These are phyloP conservation scores for Arthrobotrys iridis DNA, from an alignment of 2,329 filamentous ascomycete species.

Conservation along the genomic window DNA sequence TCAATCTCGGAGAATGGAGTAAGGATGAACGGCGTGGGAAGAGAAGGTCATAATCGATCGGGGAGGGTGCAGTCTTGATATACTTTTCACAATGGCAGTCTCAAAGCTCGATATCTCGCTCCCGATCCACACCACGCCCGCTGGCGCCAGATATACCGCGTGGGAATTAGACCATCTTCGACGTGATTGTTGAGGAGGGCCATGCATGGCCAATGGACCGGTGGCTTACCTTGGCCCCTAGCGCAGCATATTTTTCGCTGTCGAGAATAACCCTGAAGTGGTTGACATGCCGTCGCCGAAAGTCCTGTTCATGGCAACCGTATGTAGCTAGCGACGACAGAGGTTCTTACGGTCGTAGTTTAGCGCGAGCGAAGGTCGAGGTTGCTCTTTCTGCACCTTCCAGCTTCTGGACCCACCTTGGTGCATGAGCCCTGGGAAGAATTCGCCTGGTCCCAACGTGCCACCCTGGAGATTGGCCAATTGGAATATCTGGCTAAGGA, in stretches of 20 bases:
- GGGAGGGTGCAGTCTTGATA: conserved; percentile 29
- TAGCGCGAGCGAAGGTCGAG: conserved; percentile 37
- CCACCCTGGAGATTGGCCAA: conserved; percentile 12
- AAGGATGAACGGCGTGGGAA: not conserved
- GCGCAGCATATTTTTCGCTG: conserved; percentile 16
- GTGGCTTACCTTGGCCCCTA: conserved; percentile 42
- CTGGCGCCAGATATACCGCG: conserved; percentile 1
- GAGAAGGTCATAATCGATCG: not conserved
- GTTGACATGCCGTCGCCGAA: conserved; percentile 22
- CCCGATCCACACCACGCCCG: not conserved
- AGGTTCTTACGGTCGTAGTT: conserved; percentile 23
- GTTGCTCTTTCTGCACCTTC: conserved; percentile 37
- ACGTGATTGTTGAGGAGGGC: conserved; percentile 42
- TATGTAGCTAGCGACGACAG: conserved; percentile 11
- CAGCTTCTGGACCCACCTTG: conserved; percentile 41
- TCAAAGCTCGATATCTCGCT: not conserved
- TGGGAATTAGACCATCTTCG: not conserved
- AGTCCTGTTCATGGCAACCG: not conserved
- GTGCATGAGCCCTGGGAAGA: conserved; percentile 41
- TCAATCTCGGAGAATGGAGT: conserved; percentile 6
- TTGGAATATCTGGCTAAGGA: conserved; percentile 46
- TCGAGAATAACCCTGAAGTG: not conserved
- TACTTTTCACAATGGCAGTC: conserved; percentile 20
- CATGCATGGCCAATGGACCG: conserved; percentile 30
- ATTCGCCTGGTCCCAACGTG: conserved; percentile 35